Conservation (phyloP, 2,329 filamentous ascomycete species). For the Pseudocercospora macadamiae region DNA sequence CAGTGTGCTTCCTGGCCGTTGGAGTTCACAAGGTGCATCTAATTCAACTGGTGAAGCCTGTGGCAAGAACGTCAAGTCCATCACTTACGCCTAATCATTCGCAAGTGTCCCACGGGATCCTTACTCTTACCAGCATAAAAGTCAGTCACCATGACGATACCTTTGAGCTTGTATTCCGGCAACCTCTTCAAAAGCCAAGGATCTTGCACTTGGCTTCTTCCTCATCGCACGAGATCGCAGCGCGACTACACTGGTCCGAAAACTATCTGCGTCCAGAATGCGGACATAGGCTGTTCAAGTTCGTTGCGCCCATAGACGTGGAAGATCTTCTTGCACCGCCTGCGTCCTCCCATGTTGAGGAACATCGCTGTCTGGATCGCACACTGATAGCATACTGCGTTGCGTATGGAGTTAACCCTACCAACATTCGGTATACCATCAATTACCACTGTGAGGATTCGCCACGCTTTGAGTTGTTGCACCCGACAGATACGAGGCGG, state of each 20-base stretch:
- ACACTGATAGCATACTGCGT: conserved; percentile 71
- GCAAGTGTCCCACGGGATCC: conserved; percentile 63
- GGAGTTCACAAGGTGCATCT: conserved; percentile 71
- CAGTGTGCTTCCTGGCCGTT: conserved; percentile 69
- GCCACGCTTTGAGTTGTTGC: conserved; percentile 66
- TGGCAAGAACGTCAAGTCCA: conserved; percentile 56
- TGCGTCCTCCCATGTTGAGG: conserved; percentile 59
- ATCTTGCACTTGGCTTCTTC: conserved; percentile 66
- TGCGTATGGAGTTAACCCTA: conserved; percentile 68
- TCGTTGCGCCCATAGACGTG: conserved; percentile 61
- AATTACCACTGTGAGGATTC: conserved; percentile 66
- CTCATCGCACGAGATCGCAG: conserved; percentile 65
- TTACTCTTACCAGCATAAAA: conserved; percentile 62
- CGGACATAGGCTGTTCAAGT: conserved; percentile 64
- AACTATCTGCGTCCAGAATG: conserved; percentile 68
- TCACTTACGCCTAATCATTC: conserved; percentile 55
- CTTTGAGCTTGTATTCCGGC: conserved; percentile 64
- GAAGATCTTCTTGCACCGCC: conserved; percentile 55
- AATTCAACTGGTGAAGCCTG: conserved; percentile 64
- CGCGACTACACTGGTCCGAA: conserved; percentile 63
- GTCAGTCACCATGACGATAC: conserved; percentile 66
- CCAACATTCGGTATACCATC: conserved; percentile 67
- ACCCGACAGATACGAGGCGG: conserved; percentile 55
- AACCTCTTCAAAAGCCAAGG: conserved; percentile 59
- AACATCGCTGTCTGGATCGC: conserved; percentile 64